Evolutionary conservation across 805 yeast genomes (phyloP).

Genomic region (Grigorovia humatica): DNA sequence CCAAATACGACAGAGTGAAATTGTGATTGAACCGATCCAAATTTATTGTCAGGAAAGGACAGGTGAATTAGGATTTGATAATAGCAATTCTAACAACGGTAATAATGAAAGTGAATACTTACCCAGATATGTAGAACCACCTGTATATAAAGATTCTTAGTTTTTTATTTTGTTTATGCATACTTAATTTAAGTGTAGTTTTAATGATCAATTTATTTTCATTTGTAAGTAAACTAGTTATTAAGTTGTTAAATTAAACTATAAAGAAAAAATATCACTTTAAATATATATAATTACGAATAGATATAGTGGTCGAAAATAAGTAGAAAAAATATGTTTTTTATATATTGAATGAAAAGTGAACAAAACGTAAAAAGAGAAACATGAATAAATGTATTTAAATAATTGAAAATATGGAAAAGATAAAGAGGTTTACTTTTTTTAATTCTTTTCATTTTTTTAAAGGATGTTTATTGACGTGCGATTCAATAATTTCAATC

Average conservation of each 20-base stretch:
- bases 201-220: too few species aligned
- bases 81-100: background rate
- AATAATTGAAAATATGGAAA: background rate
- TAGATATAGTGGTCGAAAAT: background rate
- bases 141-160: slow-evolving; percentile 13
- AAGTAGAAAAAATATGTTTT: background rate
- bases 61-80: too few species aligned
- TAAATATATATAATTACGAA: too few species aligned
- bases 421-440: background rate
- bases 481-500: too few species aligned
- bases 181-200: too few species aligned
- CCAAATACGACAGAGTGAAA: slow-evolving; percentile 15
- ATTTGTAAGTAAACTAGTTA: too few species aligned
- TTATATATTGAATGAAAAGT: background rate
- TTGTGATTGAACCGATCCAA: slow-evolving; percentile 16
- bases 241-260: background rate
- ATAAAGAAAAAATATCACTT: background rate
- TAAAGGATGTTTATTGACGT: too few species aligned
- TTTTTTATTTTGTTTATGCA: too few species aligned
- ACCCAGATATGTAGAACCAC: slow-evolving; percentile 24
- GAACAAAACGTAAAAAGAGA: background rate
- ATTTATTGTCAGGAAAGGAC: slow-evolving; percentile 14
- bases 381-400: background rate
- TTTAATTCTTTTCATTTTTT: too few species aligned
- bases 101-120: slow-evolving; percentile 8